phyloP scores from a whole-genome alignment of 192 early-diverging fungal genomes.

The Coemansia sp. region DNA sequence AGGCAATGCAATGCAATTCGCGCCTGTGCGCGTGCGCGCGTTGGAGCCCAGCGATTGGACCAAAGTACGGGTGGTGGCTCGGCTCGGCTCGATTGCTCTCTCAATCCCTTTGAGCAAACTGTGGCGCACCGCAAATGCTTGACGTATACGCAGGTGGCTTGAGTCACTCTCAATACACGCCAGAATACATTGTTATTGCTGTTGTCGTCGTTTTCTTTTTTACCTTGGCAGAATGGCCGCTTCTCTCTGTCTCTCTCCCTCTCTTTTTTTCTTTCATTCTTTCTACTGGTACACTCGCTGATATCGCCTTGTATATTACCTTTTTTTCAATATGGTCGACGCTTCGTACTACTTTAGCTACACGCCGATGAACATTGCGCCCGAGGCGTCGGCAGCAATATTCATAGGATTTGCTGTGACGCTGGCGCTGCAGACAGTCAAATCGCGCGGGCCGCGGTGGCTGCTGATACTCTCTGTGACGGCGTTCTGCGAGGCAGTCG shows the following conservation, averaged over 20 bases:
- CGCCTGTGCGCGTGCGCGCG: background rate
- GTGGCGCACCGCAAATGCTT: background rate
- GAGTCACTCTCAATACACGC: background rate
- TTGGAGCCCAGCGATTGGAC: background rate
- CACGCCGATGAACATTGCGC: slow-evolving; percentile 13
- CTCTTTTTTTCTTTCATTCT: background rate
- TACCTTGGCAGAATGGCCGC: no score
- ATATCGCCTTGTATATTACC: no score
- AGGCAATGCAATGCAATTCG: background rate
- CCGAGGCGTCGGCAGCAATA: slow-evolving; percentile 10
- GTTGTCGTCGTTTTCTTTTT: background rate
- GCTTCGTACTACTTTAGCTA: slow-evolving; percentile 25
- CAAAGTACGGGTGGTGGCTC: no score
- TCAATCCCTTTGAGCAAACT: background rate
- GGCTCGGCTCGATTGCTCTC: background rate
- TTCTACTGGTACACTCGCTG: background rate
- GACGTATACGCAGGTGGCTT: background rate
- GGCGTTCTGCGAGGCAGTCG: slow-evolving; percentile 27
- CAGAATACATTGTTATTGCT: background rate
- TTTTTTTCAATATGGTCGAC: slow-evolving; percentile 9
- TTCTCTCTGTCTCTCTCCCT: background rate
- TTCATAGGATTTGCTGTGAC: slow-evolving; percentile 1
- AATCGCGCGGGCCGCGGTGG: slow-evolving; percentile 4
- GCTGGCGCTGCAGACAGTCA: slow-evolving; percentile 5
- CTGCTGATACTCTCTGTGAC: slow-evolving; percentile 11